Evolutionary conservation across 2,329 filamentous ascomycete genomes (phyloP).

Genomic region (Dactylellina parvicollis): DNA sequence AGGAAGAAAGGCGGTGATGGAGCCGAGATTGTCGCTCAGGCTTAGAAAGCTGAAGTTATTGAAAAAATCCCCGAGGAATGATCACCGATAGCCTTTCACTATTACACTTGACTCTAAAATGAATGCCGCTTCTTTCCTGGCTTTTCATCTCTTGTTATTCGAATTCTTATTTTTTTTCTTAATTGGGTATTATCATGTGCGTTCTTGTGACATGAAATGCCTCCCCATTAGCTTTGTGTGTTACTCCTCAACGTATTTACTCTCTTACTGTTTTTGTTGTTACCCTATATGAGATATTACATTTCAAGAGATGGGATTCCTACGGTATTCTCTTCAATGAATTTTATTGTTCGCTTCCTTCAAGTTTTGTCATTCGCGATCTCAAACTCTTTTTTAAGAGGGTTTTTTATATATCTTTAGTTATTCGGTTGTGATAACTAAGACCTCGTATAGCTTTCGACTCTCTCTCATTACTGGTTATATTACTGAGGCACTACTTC

Average conservation of each 20-base stretch:
- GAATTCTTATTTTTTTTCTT: slow-evolving; percentile 10
- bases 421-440: too few relatives aligned
- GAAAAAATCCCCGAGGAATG: background rate
- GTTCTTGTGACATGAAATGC: background rate
- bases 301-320: too few relatives aligned
- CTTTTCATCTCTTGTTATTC: background rate
- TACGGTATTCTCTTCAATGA: too few relatives aligned
- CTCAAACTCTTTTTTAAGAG: too few relatives aligned
- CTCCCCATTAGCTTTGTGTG: background rate
- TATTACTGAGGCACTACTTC: too few relatives aligned
- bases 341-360: too few relatives aligned
- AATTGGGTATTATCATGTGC: background rate
- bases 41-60: slow-evolving; percentile 24
- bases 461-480: too few relatives aligned
- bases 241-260: background rate
- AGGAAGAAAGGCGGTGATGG: slow-evolving; percentile 63
- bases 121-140: background rate
- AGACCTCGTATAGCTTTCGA: too few relatives aligned
- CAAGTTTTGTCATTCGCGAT: too few relatives aligned
- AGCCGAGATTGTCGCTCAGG: slow-evolving; percentile 42
- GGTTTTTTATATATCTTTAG: too few relatives aligned
- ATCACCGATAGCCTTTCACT: background rate
- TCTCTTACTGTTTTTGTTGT: too few relatives aligned
- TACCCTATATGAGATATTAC: too few relatives aligned
- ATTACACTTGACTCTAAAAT: background rate